Conservation (phyloP, 352 stramenopile species). For the Pythium folliculosum region DNA sequence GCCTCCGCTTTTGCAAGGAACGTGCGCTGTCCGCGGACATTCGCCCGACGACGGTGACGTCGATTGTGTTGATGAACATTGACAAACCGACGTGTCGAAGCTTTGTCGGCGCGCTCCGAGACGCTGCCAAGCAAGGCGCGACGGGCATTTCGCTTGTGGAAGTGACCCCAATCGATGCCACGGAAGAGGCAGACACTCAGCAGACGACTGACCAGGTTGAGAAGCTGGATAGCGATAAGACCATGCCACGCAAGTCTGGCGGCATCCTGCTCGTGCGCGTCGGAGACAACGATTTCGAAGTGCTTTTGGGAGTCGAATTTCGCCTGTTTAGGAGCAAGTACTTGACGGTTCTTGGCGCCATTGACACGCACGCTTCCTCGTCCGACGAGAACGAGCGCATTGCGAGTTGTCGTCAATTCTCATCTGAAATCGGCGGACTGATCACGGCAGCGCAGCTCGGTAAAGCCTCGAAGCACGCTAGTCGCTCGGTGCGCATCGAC, state of each 20-base stretch:
- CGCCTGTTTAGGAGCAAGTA: constrained; percentile 6
- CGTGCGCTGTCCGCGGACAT: constrained; percentile 15
- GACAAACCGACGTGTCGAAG: constrained; percentile 36
- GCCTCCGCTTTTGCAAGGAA: constrained; percentile 27
- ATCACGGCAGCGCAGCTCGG: constrained; percentile 8
- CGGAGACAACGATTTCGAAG: constrained; percentile 16
- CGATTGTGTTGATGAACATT: constrained; percentile 44
- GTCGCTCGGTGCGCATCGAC: constrained; percentile 1
- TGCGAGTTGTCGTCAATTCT: constrained; percentile 7
- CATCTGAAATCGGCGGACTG: constrained; percentile 13
- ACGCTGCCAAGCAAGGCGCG: not conserved
- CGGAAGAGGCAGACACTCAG: not conserved
- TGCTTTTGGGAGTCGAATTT: constrained; percentile 14
- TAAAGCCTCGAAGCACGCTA: not conserved
- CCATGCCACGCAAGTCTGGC: not conserved
- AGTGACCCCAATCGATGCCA: not conserved
- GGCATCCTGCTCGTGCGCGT: constrained; percentile 2
- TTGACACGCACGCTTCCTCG: not conserved
- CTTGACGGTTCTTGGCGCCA: not conserved
- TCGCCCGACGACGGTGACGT: constrained; percentile 13
- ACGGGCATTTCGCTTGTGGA: not conserved
- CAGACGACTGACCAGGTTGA: not conserved
- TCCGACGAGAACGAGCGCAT: not conserved
- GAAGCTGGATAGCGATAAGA: not conserved
- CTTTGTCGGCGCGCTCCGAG: constrained; percentile 29